Base-by-base conservation (phyloP, 257 asterid species). In the Jaltomata sinuosa region DNA sequence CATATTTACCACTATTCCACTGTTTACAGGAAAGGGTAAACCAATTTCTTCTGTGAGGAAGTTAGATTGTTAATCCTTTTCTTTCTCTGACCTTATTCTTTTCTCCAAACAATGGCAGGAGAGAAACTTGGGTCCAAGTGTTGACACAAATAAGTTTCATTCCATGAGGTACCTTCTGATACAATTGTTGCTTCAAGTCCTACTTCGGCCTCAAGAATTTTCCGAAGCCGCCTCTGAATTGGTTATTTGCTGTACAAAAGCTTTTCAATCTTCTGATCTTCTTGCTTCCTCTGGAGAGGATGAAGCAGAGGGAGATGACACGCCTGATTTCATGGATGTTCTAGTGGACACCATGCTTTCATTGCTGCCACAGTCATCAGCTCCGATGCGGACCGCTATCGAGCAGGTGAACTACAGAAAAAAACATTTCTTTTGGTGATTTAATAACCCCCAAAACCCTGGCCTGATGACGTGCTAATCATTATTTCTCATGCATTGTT, bases 311-410 rank as follows among this genome's bases (percentile, higher is more conserved):
- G 97, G 19, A 64, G 96, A 94, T 45, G 92, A 84, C 55, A 84
- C 88, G 25, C 98, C 98, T 47, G 87, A 90, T 72, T 81, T 91
- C 80, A 95, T 97, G 98, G 99, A 97, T 62, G 99, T 97, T 27
- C 95, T 97, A 85, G 96, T 97, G 84, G 99, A 95, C 88, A 92
- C 98, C 22, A 91, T 97, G 97, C 98, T 97, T 85, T 95, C 99
- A 19, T 85, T 97, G 71, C 91, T 97, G 87, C 98, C 99, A 2
- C 97, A 97, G 87, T 95, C 99, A 68, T 91, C 99, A 52, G 93
- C 98, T 82, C 97, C 99, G 36, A 53, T 94, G 89, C 93, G 99
- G 22, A 91, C 98, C 54, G 91, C 99, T 65, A 92, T 97, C 86
- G 99, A 97, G 89, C 99, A 88, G 97, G 99, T 93, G 57, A 84